Conservation (phyloP, 2,329 filamentous ascomycete species). For the Chaetoscypha palmicola region DNA sequence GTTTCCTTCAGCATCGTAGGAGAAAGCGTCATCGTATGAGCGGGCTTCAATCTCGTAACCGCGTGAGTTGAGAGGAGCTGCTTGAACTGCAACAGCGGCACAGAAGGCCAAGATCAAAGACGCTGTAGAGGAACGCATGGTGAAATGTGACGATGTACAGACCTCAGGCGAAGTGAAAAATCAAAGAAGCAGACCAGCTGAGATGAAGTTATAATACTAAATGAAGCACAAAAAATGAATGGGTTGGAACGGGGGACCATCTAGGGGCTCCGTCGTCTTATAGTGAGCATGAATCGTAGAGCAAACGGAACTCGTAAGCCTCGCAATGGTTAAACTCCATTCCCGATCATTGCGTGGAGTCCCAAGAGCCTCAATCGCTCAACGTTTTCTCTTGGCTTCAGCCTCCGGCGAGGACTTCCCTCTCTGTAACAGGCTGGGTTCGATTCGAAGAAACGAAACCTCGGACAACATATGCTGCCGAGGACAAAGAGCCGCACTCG, state of each 20-base stretch:
- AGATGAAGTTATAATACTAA: conserved; percentile 1
- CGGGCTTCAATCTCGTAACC: too few species aligned
- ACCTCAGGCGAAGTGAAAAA: conserved; percentile 2
- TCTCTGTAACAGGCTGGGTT: conserved; percentile 1
- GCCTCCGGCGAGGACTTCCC: neutral
- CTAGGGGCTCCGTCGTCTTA: too few species aligned
- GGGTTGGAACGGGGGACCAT: too few species aligned
- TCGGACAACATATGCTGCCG: neutral
- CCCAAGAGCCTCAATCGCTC: neutral
- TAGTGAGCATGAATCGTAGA: too few species aligned
- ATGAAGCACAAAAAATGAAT: too few species aligned
- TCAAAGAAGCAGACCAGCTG: conserved; percentile 16
- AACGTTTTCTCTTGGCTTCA: conserved; percentile 5
- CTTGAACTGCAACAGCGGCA: conserved; percentile 20
- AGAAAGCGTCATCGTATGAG: conserved; percentile 7
- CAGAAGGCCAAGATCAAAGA: conserved; percentile 24
- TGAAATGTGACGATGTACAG: conserved; percentile 5
- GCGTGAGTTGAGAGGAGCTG: conserved; percentile 12
- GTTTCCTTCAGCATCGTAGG: conserved; percentile 7
- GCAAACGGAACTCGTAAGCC: too few species aligned
- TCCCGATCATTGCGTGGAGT: neutral
- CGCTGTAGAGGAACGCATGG: conserved; percentile 23
- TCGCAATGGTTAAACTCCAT: too few species aligned
- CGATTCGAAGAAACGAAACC: conserved; percentile 1
- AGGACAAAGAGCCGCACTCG: conserved; percentile 9